Conservation (phyloP, 2,329 filamentous ascomycete species). For the Alternaria sp. region DNA sequence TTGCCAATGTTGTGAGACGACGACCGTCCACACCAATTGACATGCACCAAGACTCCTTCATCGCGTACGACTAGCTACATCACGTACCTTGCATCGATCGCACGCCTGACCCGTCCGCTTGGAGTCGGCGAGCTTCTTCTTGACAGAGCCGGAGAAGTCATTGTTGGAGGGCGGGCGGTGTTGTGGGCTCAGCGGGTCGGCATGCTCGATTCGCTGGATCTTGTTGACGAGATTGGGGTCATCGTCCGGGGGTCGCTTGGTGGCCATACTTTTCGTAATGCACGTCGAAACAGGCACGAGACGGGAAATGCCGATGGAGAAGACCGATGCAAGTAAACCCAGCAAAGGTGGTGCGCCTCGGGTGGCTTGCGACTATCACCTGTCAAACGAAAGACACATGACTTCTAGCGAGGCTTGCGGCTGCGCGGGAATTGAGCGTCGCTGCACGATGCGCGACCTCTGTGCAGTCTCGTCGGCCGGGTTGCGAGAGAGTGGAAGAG, state of each 20-base stretch:
- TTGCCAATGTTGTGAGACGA: not conserved
- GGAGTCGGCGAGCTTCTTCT: slow-evolving; percentile 61
- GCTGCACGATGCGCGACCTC: not conserved
- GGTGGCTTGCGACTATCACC: slow-evolving; percentile 18
- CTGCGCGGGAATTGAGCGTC: not conserved
- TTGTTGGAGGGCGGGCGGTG: slow-evolving; percentile 24
- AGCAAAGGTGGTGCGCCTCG: slow-evolving; percentile 15
- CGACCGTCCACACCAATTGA: not conserved
- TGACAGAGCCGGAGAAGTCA: slow-evolving; percentile 49
- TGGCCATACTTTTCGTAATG: slow-evolving; percentile 29
- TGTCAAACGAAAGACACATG: slow-evolving; percentile 16
- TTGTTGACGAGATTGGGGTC: slow-evolving; percentile 31
- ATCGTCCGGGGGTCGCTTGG: slow-evolving; percentile 33
- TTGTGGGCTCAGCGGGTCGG: slow-evolving; percentile 24
- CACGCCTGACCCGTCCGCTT: slow-evolving; percentile 81
- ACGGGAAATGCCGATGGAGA: slow-evolving; percentile 14
- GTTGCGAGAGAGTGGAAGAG: not conserved
- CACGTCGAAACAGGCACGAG: slow-evolving; percentile 13
- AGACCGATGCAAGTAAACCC: slow-evolving; percentile 11
- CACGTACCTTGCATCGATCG: slow-evolving; percentile 78
- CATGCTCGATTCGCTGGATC: slow-evolving; percentile 45
- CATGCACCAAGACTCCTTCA: not conserved
- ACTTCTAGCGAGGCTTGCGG: slow-evolving; percentile 1
- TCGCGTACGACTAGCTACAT: not conserved
- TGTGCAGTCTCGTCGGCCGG: slow-evolving; percentile 1